Base-by-base conservation (phyloP, 495 filamentous ascomycete species). In the Lasiosphaeria ovina region DNA sequence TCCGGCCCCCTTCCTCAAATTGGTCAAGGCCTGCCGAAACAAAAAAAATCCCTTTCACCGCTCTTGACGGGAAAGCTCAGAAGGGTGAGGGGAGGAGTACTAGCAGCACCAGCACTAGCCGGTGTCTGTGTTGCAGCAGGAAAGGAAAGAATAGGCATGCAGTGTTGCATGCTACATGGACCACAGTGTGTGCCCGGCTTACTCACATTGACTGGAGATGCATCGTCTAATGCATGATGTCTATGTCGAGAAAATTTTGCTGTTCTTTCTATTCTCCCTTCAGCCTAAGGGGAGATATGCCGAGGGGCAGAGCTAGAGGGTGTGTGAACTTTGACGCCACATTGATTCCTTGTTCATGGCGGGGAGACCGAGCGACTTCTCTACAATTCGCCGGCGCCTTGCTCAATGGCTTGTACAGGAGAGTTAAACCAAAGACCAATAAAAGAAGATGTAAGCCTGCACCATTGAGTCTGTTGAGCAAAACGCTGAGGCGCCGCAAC, bases 81-180 rank as follows among this genome's bases (percentile, higher is more conserved):
- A 42, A 42, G 24, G 24, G 24, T 24, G 24, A 24, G 24, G 2
- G 2, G 24, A 24, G 24, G 24, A 24, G 24, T 24, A 24, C 24
- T 2, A 42, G 38, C 7, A 24, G 24, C 2, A 24, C 24, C 38
- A 42, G 38, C 7, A 12, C 6, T 2, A n/a, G 12, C 11, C 44
- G 38, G 12, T 56, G 57, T 60, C 59, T 52, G 62, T 63, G 63
- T 68, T 66, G 68, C 66, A 57, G 65, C 63, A 61, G 45, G 54
- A 54, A 55, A 55, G 44, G 5, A 47, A 47, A 58, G 16, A n/a
- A 47, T n/a, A 11, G 12, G 12, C 44, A 47, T 47, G 48, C 51
- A 53, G 7, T 8, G 24, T 38, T 42, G 24, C 36, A 40, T 12
- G 11, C 33, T 58, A 48, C 34, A 14, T 56, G 9, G 45, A 24